Percentiles rank a stretch among this genome's conserved stretches.
phyloP scores from a whole-genome alignment of 2,329 filamentous ascomycete species.

The Sarocladium brachiariae region DNA sequence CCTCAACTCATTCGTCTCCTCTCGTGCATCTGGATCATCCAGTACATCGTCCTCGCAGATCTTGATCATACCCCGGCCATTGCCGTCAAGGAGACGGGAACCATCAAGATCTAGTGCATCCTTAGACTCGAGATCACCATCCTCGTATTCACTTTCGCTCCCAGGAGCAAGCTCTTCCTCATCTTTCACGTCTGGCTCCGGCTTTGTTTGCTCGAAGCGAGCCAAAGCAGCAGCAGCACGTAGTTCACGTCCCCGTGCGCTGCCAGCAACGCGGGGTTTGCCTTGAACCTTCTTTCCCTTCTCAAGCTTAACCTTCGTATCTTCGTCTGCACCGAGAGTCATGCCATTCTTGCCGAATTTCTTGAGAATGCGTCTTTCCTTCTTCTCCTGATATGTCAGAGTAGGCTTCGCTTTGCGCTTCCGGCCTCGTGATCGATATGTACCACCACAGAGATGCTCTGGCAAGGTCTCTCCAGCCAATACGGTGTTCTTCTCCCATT shows the following conservation, averaged over 20 bases:
- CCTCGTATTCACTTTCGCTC: conserved; percentile 43
- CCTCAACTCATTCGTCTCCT: conserved; percentile 59
- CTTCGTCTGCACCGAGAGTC: conserved; percentile 62
- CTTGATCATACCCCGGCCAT: conserved; percentile 62
- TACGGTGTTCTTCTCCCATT: conserved; percentile 49
- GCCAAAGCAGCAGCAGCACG: conserved; percentile 71
- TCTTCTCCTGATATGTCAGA: conserved; percentile 62
- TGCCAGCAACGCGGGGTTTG: conserved; percentile 68
- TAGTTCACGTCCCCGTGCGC: conserved; percentile 67
- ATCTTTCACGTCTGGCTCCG: conserved; percentile 20
- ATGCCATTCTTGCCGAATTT: conserved; percentile 71
- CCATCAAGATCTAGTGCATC: conserved; percentile 61
- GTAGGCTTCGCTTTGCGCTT: conserved; percentile 48
- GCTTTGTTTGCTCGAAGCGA: conserved; percentile 56
- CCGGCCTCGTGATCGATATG: conserved; percentile 56
- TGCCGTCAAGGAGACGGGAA: conserved; percentile 54
- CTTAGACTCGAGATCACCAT: conserved; percentile 35
- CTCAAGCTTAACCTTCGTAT: conserved; percentile 58
- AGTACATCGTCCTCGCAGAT: conserved; percentile 64
- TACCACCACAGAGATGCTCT: conserved; percentile 74
- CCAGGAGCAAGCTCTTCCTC: conserved; percentile 31
- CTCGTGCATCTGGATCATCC: conserved; percentile 36
- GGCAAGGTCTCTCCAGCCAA: conserved; percentile 51
- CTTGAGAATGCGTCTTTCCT: conserved; percentile 64
- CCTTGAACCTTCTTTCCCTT: conserved; percentile 54